phyloP scores from a whole-genome alignment of 2,329 filamentous ascomycete genomes.

The Coniochaeta ligniaria region DNA sequence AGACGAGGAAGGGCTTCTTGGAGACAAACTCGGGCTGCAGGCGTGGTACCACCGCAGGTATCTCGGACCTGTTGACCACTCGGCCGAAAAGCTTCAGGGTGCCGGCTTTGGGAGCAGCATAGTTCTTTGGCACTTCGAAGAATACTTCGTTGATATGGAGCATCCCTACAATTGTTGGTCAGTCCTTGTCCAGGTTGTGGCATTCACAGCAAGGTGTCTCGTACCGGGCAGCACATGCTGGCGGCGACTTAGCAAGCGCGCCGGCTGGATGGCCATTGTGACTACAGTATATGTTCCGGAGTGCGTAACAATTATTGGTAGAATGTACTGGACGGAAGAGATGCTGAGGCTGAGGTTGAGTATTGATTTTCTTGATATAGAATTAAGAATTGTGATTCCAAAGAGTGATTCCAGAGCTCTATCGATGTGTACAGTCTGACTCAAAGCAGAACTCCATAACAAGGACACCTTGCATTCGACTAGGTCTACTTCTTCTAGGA shows the following conservation, averaged over 20 bases:
- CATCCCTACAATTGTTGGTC: conserved; percentile 49
- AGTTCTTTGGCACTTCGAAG: conserved; percentile 81
- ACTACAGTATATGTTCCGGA: neutral
- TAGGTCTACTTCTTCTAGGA: no score
- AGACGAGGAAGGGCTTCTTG: conserved; percentile 57
- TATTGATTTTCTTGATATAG: no score
- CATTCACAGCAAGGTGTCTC: neutral
- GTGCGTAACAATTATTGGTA: neutral
- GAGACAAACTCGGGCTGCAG: conserved; percentile 19
- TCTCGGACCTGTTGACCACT: conserved; percentile 60
- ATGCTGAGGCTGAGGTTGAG: neutral
- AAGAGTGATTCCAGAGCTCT: no score
- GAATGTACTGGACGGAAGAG: neutral
- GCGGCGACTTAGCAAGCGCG: conserved; percentile 1
- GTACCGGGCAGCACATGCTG: conserved; percentile 1
- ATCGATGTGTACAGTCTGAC: no score
- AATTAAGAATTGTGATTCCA: neutral
- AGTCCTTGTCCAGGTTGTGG: neutral
- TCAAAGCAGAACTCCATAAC: no score
- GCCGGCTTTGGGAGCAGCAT: conserved; percentile 52
- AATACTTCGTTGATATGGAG: conserved; percentile 73
- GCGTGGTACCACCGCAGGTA: conserved; percentile 41
- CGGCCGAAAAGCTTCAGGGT: conserved; percentile 73
- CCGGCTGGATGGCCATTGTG: neutral
- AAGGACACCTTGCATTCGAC: no score